Evolutionary conservation across 106 monocot species (phyloP).

Genomic region (Xerophyta viscosa): DNA sequence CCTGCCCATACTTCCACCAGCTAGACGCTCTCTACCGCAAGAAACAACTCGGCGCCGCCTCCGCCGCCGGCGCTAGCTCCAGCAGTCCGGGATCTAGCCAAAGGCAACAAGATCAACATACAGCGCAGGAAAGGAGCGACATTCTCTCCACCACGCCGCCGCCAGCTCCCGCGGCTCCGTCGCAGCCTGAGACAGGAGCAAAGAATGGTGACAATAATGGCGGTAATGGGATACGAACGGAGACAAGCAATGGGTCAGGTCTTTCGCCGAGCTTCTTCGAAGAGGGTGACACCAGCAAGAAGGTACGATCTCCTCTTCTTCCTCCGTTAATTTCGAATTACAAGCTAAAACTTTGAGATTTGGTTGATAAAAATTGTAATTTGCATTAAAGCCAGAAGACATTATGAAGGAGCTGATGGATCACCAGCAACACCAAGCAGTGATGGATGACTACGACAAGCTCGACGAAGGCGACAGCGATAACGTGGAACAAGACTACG

Average conservation of each 20-base stretch:
- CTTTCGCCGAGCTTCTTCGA: conserved; percentile 21
- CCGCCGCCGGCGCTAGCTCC: conserved; percentile 1
- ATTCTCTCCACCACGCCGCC: no score
- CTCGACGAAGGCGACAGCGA: conserved; percentile 24
- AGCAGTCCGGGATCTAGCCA: neutral
- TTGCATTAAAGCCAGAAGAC: conserved; percentile 73
- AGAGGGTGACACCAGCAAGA: conserved; percentile 11
- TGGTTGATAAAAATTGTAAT: conserved; percentile 1
- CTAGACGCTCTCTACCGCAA: conserved; percentile 66
- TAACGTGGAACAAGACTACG: conserved; percentile 35
- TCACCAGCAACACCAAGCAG: conserved; percentile 8
- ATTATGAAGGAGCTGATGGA: conserved; percentile 51
- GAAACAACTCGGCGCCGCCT: conserved; percentile 25
- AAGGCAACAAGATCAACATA: no score
- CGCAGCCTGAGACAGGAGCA: no score
- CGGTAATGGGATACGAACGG: neutral
- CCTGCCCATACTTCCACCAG: conserved; percentile 89
- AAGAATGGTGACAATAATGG: no score
- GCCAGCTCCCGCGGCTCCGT: no score
- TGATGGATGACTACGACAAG: conserved; percentile 17
- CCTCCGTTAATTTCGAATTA: no score
- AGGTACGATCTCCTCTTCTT: no score
- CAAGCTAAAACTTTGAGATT: no score
- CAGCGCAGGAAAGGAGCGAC: no score
- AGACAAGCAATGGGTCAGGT: conserved; percentile 39